Evolutionary conservation across 495 filamentous ascomycete genomes (phyloP).

Genomic region (Xylaria palmicola): DNA sequence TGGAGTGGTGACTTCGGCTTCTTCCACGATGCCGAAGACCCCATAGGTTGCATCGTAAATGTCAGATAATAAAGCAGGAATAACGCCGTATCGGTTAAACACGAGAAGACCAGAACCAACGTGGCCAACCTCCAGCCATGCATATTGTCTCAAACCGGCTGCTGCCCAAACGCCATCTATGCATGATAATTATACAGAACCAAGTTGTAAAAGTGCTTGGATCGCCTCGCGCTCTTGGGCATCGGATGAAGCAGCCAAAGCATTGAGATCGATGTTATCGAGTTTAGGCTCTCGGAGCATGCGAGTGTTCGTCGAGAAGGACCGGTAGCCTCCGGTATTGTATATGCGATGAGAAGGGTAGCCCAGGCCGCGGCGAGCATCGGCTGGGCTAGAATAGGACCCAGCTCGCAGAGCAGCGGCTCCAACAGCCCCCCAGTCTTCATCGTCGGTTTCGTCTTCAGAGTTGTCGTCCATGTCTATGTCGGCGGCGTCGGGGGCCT

Average conservation of each 20-base stretch:
- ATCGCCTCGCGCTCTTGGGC: constrained; percentile 80
- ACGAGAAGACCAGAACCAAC: constrained; percentile 26
- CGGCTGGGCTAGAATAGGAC: constrained; percentile 50
- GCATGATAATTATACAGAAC: constrained; percentile 73
- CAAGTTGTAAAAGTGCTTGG: constrained; percentile 79
- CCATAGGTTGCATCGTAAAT: constrained; percentile 21
- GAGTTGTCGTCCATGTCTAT: constrained; percentile 64
- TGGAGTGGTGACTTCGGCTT: constrained; percentile 14
- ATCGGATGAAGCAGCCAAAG: constrained; percentile 53
- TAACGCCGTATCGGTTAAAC: constrained; percentile 22
- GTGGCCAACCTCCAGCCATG: constrained; percentile 26
- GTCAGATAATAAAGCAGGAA: constrained; percentile 25
- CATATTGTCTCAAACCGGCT: constrained; percentile 23
- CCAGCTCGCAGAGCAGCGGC: constrained; percentile 77
- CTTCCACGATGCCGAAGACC: constrained; percentile 21
- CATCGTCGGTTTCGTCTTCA: constrained; percentile 90
- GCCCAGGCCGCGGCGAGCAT: constrained; percentile 34
- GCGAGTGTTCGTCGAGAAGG: constrained; percentile 44
- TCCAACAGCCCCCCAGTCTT: constrained; percentile 93
- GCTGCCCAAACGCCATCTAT: constrained; percentile 46
- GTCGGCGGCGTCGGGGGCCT: constrained; percentile 70
- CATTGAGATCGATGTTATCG: constrained; percentile 49
- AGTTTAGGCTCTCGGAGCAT: constrained; percentile 50
- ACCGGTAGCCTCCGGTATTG: constrained; percentile 47
- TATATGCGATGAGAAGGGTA: constrained; percentile 46